Base-by-base conservation (phyloP, 257 asterid species). In the Nicotiana noctiflora region DNA sequence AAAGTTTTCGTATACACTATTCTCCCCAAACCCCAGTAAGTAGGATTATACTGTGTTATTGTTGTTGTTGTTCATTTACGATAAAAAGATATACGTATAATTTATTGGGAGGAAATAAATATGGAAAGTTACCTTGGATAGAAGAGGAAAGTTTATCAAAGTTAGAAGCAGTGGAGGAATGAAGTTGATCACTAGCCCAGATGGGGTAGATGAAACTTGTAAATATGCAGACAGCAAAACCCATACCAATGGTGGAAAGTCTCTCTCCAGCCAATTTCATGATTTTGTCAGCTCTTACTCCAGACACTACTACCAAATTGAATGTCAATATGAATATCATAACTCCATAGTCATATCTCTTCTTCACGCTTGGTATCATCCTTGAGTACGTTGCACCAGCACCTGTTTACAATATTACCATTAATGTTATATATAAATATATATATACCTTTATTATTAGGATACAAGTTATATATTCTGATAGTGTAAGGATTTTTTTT, bases 131-230 rank as follows among this genome's bases (percentile, higher is more conserved):
- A 83, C 99, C 97, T 92, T 94, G 89, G 40, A 93, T 75, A 75
- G 84, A 75, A 64, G 75, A 59, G 7, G 98, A 95, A 5, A 95
- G 88, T 79, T 92, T 92, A 9, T 85, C 81, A 44, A 95, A 95
- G 64, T 88, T 95, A 17, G 94, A 74, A 2, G 97, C 92, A 0
- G 93, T 90, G 19, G 94, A 91, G 60, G 64, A 34, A 82, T 93
- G 99, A 19, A 95, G 90, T 72, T 91, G 91, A 83, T 93, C 90
- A 37, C 99, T 86, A 0, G 99, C 93, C 99, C 98, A 93, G 8
- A 89, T 84, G 4, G 99, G 99, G 37, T 67, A 92, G 18, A 92
- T 34, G 64, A 89, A 85, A 85, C 84, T 95, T 82, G 86, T 84
- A 87, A 89, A 86, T 34, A 93, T 81, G 82, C 97, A 91, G 6